phyloP scores from a whole-genome alignment of 768 basidiomycete species.

The Floccularia luteovirens region DNA sequence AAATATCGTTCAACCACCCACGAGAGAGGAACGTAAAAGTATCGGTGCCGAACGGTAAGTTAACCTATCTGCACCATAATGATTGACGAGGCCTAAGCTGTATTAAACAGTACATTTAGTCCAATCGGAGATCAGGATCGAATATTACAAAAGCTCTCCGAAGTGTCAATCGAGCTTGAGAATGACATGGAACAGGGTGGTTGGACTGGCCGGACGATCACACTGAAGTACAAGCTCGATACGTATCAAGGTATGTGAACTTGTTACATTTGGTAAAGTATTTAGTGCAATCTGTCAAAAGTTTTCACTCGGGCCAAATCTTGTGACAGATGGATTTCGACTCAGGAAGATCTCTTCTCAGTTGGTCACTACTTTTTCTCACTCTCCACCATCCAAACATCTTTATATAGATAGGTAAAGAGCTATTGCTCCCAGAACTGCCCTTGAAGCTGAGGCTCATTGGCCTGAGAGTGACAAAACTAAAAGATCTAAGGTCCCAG shows the following conservation, averaged over 20 bases:
- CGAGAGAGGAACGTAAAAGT: slow-evolving; percentile 81
- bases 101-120: slow-evolving; percentile 63
- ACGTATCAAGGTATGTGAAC: slow-evolving; percentile 64
- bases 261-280: not conserved
- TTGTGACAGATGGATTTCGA: slow-evolving; percentile 67
- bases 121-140: slow-evolving; percentile 55
- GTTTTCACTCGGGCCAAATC: slow-evolving; percentile 83
- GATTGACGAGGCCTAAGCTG: not conserved
- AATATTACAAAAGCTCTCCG: slow-evolving; percentile 71
- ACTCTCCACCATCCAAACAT: slow-evolving; percentile 3
- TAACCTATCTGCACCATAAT: not conserved
- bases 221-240: slow-evolving; percentile 89
- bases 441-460: slow-evolving; percentile 79
- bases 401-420: slow-evolving; percentile 60
- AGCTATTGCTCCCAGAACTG: slow-evolving; percentile 72
- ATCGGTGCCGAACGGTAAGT: slow-evolving; percentile 83
- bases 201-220: slow-evolving; percentile 86
- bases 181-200: slow-evolving; percentile 71
- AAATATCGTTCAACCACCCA: slow-evolving; percentile 69
- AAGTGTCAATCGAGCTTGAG: slow-evolving; percentile 76
- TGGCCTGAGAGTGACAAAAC: slow-evolving; percentile 80
- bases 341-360: slow-evolving; percentile 69
- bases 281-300: slow-evolving; percentile 14
- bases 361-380: slow-evolving; percentile 30
- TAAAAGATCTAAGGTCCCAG: slow-evolving; percentile 68